These are phyloP conservation scores for Gremmenia infestans DNA, from an alignment of 2,329 filamentous ascomycete genomes.

Conservation along the genomic window DNA sequence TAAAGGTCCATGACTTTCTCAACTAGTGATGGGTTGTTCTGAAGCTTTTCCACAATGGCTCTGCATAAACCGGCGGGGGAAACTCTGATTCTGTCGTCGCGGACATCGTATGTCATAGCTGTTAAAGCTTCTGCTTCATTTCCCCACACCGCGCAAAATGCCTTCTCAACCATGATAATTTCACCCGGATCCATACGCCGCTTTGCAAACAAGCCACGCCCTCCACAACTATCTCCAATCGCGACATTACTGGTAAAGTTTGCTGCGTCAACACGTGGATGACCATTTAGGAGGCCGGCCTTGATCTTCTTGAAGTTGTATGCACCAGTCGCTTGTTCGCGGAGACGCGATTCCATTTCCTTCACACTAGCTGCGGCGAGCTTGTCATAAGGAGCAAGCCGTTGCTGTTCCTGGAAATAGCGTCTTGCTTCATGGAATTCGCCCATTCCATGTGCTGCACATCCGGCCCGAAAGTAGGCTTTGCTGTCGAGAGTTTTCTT, in stretches of 20 bases:
- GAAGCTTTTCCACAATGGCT: slow-evolving; percentile 33
- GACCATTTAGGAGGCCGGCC: slow-evolving; percentile 30
- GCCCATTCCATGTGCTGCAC: slow-evolving; percentile 34
- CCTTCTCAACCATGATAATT: slow-evolving; percentile 51
- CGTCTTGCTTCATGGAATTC: slow-evolving; percentile 29
- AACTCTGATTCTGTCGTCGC: slow-evolving; percentile 14
- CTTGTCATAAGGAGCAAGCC: slow-evolving; percentile 30
- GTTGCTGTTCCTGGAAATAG: slow-evolving; percentile 17
- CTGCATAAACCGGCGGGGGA: slow-evolving; percentile 27
- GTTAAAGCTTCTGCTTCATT: slow-evolving; percentile 30
- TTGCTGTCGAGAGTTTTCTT: slow-evolving; percentile 30
- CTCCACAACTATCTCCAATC: slow-evolving; percentile 38
- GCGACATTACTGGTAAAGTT: slow-evolving; percentile 41
- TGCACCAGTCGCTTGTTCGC: slow-evolving; percentile 36
- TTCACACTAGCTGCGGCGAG: background rate
- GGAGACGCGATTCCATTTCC: slow-evolving; percentile 29
- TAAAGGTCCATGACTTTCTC: slow-evolving; percentile 30
- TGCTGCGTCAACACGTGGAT: slow-evolving; percentile 43
- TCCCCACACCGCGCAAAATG: slow-evolving; percentile 35
- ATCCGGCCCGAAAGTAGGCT: slow-evolving; percentile 34
- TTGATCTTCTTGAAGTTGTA: slow-evolving; percentile 40
- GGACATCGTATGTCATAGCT: slow-evolving; percentile 29
- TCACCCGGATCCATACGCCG: slow-evolving; percentile 43
- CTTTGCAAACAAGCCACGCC: slow-evolving; percentile 48
- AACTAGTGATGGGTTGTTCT: slow-evolving; percentile 31